Base-by-base conservation (phyloP, 306 rosid species). In the Urtica urens region DNA sequence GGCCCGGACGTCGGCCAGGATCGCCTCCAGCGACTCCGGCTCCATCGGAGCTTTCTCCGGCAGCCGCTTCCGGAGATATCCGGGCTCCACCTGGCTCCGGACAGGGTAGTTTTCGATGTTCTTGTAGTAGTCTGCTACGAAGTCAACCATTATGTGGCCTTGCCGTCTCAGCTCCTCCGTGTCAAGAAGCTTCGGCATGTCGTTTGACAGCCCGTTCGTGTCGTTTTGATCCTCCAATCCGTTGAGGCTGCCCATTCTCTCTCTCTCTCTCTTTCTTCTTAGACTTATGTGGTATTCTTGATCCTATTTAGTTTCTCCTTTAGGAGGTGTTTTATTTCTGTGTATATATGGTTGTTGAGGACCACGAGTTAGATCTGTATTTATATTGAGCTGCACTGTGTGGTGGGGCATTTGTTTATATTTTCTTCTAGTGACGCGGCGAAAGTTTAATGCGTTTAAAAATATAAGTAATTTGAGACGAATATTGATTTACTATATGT, bases 131-230 rank as follows among this genome's bases (percentile, higher is more conserved):
- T 66, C 67, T 0, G 73, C 76, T 1, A 74, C 46, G 50, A 65
- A 74, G n/a, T 73, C 69, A 1, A 60, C 26, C 7, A 65, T 22
- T 59, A 68, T 60, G 23, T 74, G 57, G 46, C 60, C 75, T 51
- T 73, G 68, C 0, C 23, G 47, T 45, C 79, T 63, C 48, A 68
- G 69, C 22, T 64, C 79, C 14, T 50, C 75, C 3, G 59, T 42
- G 23, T 68, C 66, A 0, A 73, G 24, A 3, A 64, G 66, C 19
- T 33, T 55, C 21, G 34, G 7, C 10, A 16, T 42, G 30, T 43
- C 34, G 30, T 30, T 20, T 1, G 22, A 9, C 24, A 27, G 23
- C 22, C 10, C 11, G 22, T 28, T 37, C 4, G 27, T 16, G 7
- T 35, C 40, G 40, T 35, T 35, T 35, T 35, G 40, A 9, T 14